A percentile compares a stretch with the other conserved stretches of the same genome.
Conservation (phyloP, 2,329 filamentous ascomycete species). For the Phyllosticta citriasiana region DNA sequence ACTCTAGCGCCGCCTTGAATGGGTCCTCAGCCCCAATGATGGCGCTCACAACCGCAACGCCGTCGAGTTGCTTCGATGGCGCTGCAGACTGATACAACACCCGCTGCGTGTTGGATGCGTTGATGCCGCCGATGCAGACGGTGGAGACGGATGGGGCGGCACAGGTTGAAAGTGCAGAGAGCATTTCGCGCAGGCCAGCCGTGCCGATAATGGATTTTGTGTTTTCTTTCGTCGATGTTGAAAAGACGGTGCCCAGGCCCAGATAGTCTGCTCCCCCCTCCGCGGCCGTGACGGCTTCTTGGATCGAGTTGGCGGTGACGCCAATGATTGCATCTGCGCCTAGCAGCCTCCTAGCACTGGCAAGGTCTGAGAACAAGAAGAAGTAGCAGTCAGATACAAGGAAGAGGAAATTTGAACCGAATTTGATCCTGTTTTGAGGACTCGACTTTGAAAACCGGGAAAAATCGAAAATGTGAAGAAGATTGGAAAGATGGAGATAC, state of each 20-base stretch:
- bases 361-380: too few relatives aligned
- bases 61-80: conserved; percentile 54
- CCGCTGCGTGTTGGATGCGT: conserved; percentile 61
- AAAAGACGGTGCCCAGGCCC: conserved; percentile 81
- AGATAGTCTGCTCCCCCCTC: conserved; percentile 77
- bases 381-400: not conserved
- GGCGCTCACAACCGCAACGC: conserved; percentile 81
- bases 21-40: conserved; percentile 67
- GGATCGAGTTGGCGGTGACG: conserved; percentile 66
- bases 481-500: not conserved
- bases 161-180: conserved; percentile 47
- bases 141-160: conserved; percentile 28
- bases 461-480: not conserved
- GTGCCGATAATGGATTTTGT: conserved; percentile 74
- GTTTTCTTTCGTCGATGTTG: conserved; percentile 79
- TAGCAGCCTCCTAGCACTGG: conserved; percentile 59
- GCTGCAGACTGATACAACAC: conserved; percentile 61
- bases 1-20: conserved; percentile 47
- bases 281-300: conserved; percentile 65
- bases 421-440: too few relatives aligned
- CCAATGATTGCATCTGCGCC: conserved; percentile 75
- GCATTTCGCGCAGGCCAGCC: conserved; percentile 57
- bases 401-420: not conserved
- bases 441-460: too few relatives aligned
- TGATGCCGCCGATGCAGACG: conserved; percentile 86